Percentiles rank a stretch among this genome's conserved stretches.
Evolutionary conservation across 768 basidiomycete genomes (phyloP).

Genomic region (Hypholoma sublateritium): DNA sequence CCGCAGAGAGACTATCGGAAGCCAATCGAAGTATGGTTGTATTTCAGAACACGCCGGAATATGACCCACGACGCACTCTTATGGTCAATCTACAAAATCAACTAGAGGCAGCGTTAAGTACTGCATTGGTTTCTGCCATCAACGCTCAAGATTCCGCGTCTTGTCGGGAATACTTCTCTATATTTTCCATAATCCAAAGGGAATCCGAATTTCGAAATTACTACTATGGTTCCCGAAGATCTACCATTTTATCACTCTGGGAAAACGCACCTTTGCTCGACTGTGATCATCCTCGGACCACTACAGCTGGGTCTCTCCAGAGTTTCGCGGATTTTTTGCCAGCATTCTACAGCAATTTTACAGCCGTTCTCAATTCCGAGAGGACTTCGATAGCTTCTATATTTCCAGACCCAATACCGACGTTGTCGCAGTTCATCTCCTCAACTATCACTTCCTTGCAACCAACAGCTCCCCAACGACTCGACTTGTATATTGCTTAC

Average conservation of each 20-base stretch:
- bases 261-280: slow-evolving; percentile 54
- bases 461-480: slow-evolving; percentile 79
- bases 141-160: slow-evolving; percentile 71
- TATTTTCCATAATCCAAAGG: slow-evolving; percentile 89
- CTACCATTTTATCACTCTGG: slow-evolving; percentile 69
- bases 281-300: slow-evolving; percentile 28
- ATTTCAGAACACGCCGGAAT: slow-evolving; percentile 91
- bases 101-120: slow-evolving; percentile 88
- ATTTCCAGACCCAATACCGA: slow-evolving; percentile 80
- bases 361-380: slow-evolving; percentile 67
- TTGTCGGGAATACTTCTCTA: slow-evolving; percentile 78
- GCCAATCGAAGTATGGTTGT: slow-evolving; percentile 88
- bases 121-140: slow-evolving; percentile 88
- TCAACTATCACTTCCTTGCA: slow-evolving; percentile 77
- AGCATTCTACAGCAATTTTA: slow-evolving; percentile 71
- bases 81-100: slow-evolving; percentile 95
- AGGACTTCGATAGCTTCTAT: slow-evolving; percentile 74
- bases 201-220: slow-evolving; percentile 93
- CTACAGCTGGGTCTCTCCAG: slow-evolving; percentile 24
- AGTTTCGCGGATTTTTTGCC: slow-evolving; percentile 68
- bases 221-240: slow-evolving; percentile 84
- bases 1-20: slow-evolving; percentile 89
- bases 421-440: slow-evolving; percentile 80
- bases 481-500: slow-evolving; percentile 67
- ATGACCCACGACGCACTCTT: slow-evolving; percentile 79